Evolutionary conservation across 768 basidiomycete genomes (phyloP).

Genomic region (Auriculariales sp.): DNA sequence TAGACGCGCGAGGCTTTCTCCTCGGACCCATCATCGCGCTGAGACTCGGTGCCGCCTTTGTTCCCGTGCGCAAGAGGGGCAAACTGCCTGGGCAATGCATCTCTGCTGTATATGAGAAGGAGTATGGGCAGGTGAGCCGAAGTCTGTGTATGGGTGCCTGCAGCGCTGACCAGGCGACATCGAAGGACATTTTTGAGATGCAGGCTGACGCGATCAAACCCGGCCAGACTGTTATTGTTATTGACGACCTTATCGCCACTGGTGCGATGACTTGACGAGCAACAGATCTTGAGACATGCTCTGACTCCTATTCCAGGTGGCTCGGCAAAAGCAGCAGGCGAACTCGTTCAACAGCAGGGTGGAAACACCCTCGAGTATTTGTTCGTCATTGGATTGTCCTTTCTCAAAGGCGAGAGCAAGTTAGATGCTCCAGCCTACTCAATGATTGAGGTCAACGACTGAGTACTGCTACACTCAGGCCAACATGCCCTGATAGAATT

Average conservation of each 20-base stretch:
- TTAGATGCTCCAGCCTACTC: constrained; percentile 83
- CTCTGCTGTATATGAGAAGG: constrained; percentile 70
- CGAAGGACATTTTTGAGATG: constrained; percentile 92
- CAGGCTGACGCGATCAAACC: constrained; percentile 72
- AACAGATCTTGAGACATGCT: background rate
- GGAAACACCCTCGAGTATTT: constrained; percentile 84
- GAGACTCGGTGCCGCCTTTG: constrained; percentile 84
- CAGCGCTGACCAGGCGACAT: background rate
- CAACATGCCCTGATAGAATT: background rate
- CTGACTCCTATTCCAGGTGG: constrained; percentile 41
- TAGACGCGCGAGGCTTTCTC: constrained; percentile 94
- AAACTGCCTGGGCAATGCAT: constrained; percentile 87
- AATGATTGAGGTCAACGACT: constrained; percentile 65
- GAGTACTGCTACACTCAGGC: constrained; percentile 3
- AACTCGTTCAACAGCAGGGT: constrained; percentile 70
- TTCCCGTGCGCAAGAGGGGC: constrained; percentile 85
- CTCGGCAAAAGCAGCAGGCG: constrained; percentile 83
- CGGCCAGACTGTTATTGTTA: constrained; percentile 71
- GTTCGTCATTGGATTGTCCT: constrained; percentile 77
- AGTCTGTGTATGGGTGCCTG: constrained; percentile 16
- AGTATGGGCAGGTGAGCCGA: constrained; percentile 85
- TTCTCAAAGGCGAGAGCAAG: constrained; percentile 60
- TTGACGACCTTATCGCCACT: constrained; percentile 95
- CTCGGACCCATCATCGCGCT: constrained; percentile 86
- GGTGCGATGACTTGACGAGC: constrained; percentile 31